These are phyloP conservation scores for Dactylellina parvicollis DNA, from an alignment of 2,329 filamentous ascomycete species.

Conservation along the genomic window DNA sequence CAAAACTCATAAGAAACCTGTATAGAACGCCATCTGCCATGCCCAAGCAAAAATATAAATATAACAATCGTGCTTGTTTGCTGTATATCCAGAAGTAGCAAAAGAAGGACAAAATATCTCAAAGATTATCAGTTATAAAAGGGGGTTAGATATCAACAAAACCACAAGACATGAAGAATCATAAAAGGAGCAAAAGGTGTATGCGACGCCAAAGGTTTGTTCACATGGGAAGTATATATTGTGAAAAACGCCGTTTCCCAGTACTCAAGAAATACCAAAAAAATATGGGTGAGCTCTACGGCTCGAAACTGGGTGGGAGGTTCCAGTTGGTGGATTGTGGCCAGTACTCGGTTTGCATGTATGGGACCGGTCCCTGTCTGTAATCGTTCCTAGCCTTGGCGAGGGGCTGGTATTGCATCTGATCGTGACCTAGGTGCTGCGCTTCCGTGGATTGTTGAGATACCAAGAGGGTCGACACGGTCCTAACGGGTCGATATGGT, in stretches of 20 bases:
- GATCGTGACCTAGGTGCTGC: conserved; percentile 70
- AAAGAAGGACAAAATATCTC: conserved; percentile 27
- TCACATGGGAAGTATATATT: conserved; percentile 3
- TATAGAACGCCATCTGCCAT: conserved; percentile 52
- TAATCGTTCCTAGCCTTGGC: conserved; percentile 60
- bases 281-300: conserved; percentile 16
- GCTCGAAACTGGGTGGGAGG: conserved; percentile 30
- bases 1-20: conserved; percentile 44
- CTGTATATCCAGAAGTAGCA: conserved; percentile 45
- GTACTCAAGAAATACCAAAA: not conserved
- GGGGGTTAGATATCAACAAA: conserved; percentile 9
- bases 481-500: conserved; percentile 88
- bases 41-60: conserved; percentile 43
- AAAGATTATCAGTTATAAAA: conserved; percentile 38
- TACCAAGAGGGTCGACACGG: conserved; percentile 89
- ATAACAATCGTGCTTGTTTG: conserved; percentile 31
- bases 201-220: conserved; percentile 9
- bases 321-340: conserved; percentile 50
- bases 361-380: conserved; percentile 57
- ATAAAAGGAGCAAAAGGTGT: conserved; percentile 7
- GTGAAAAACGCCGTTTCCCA: conserved; percentile 26
- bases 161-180: too few species aligned
- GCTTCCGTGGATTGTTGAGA: conserved; percentile 80
- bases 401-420: conserved; percentile 85
- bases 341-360: conserved; percentile 57